Evolutionary conservation across 768 basidiomycete genomes (phyloP), one percentile per base, ranked within the genome.

Genomic region (Trametes sanguinea): DNA sequence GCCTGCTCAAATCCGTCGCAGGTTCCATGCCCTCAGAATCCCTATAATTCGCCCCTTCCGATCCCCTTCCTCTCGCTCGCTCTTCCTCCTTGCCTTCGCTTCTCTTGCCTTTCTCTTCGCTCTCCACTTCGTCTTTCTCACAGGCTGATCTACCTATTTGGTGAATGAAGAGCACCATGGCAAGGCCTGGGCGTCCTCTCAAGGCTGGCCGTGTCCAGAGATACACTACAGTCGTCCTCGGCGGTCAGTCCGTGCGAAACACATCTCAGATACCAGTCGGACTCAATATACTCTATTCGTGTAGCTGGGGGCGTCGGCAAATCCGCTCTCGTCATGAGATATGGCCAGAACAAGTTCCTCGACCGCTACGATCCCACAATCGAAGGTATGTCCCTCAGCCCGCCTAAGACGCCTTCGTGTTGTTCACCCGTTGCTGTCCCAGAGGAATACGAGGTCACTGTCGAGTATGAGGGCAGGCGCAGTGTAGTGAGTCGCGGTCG

Each of bases 271-370:
- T 22, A 22, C 22, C 22, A 30, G 7, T 11, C 27, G 29, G 14
- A 13, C 14, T 2, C 30, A 16, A 9, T 37, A n/a, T 32, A 2
- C 64, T 40, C 46, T 48, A 10, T 16, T 14, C 39, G 37, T 44
- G 13, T 67, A 92, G 91, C 91, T 70, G 92, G 92, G 69, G 92
- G 92, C 27, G 92, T 94, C 55, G 92, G 92, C 51, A 94, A 94
- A 75, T 93, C 91, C 29, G 90, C 92, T 11, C 79, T 94, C 37
- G 92, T 90, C 71, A 86, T 91, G 67, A 84, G 90, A 61, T 92
- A 88, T 72, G 84, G 91, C 50, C 81, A 82, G 65, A 84, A 89
- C 72, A 79, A 83, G 46, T 92, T 91, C 72, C 77, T 90, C 33
- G 87, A 90, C 68, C 82, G 82, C 65, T 92, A 92, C 72, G 89